Evolutionary conservation across 345 rosid species (phyloP).

Genomic region (Sisymbrium altissimum): DNA sequence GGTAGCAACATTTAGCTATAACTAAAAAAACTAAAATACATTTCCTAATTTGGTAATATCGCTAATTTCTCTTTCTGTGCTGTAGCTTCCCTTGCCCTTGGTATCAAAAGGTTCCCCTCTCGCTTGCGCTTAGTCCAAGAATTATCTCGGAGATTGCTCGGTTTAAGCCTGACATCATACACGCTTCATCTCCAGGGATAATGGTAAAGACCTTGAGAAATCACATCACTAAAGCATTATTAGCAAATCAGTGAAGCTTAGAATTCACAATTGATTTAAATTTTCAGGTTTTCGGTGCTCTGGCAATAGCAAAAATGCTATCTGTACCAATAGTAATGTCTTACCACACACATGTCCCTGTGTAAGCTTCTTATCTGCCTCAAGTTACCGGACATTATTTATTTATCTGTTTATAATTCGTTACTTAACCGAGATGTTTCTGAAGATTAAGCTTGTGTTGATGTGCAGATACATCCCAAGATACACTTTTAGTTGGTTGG

Average conservation of each 20-base stretch:
- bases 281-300: slow-evolving; percentile 90
- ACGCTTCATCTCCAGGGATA: slow-evolving; percentile 96
- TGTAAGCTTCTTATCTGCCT: slow-evolving; percentile 55
- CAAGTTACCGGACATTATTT: neutral
- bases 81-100: slow-evolving; percentile 93
- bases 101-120: slow-evolving; percentile 94
- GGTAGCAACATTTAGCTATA: slow-evolving; percentile 36
- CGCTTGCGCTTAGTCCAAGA: slow-evolving; percentile 96
- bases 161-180: slow-evolving; percentile 98
- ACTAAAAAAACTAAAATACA: neutral
- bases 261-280: neutral
- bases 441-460: slow-evolving; percentile 17
- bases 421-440: neutral
- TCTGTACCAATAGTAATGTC: slow-evolving; percentile 98
- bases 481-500: slow-evolving; percentile 98
- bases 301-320: slow-evolving; percentile 74
- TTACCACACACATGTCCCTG: slow-evolving; percentile 98
- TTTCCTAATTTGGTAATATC: neutral
- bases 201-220: slow-evolving; percentile 48
- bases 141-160: slow-evolving; percentile 91
- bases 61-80: neutral
- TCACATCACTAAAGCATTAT: neutral
- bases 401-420: neutral
- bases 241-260: neutral
- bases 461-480: slow-evolving; percentile 86